Evolutionary conservation across 1,139 yeast species (phyloP).

Genomic region (Petasospora fabianii): DNA sequence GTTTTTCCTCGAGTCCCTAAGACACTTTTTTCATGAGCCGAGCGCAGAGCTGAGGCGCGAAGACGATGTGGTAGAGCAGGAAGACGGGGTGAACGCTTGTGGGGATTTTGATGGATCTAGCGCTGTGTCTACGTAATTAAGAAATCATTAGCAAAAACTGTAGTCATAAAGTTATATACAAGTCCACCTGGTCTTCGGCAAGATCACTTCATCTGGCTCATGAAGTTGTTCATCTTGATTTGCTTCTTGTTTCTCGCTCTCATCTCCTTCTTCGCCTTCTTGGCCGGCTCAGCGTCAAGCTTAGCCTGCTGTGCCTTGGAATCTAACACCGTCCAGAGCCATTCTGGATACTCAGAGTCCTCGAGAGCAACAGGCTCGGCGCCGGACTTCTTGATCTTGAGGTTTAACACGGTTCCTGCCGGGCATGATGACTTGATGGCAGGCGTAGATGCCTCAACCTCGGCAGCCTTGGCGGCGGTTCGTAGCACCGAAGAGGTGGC

Average conservation of each 20-base stretch:
- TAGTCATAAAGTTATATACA: no score
- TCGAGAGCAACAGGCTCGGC: conserved; percentile 88
- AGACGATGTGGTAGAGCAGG: no score
- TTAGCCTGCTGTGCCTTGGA: conserved; percentile 49
- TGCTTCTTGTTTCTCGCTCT: conserved; percentile 62
- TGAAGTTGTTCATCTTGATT: conserved; percentile 78
- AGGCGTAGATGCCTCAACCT: conserved; percentile 16
- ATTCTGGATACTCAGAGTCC: conserved; percentile 86
- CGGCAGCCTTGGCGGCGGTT: conserved; percentile 14
- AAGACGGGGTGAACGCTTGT: no score
- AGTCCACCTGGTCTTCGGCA: no score
- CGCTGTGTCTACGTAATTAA: no score
- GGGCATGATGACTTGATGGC: conserved; percentile 40
- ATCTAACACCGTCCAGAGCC: conserved; percentile 92
- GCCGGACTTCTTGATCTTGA: conserved; percentile 74
- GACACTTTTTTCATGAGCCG: no score
- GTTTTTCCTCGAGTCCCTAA: no score
- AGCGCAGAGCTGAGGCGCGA: no score
- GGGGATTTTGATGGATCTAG: no score
- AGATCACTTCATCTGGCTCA: conserved; percentile 43
- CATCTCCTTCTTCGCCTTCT: conserved; percentile 64
- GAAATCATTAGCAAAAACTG: no score
- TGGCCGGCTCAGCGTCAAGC: conserved; percentile 58
- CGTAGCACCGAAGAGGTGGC: conserved; percentile 17
- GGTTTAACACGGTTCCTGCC: conserved; percentile 79